Conservation (phyloP, 2,329 filamentous ascomycete genomes). For the Ramularia collo-cygni region DNA sequence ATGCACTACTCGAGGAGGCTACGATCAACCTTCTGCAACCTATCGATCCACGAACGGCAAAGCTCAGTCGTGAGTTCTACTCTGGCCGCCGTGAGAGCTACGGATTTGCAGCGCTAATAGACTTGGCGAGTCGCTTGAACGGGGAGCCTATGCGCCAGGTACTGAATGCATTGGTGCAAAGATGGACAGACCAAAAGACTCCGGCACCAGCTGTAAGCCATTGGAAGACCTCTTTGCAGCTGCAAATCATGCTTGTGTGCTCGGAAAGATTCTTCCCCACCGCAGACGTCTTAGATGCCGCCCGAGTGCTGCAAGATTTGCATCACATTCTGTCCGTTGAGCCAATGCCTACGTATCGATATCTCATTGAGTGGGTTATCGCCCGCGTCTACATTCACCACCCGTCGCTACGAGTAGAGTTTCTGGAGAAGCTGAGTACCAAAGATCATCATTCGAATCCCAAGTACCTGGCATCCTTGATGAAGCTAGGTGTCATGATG, state of each 20-base stretch:
- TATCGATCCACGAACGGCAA: slow-evolving; percentile 24
- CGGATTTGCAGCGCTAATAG: slow-evolving; percentile 41
- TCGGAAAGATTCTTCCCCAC: slow-evolving; percentile 31
- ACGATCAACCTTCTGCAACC: slow-evolving; percentile 28
- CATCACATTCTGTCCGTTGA: slow-evolving; percentile 39
- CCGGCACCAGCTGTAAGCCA: slow-evolving; percentile 39
- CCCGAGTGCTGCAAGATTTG: slow-evolving; percentile 32
- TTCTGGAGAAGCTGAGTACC: slow-evolving; percentile 33
- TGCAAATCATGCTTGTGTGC: slow-evolving; percentile 41
- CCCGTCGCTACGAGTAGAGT: slow-evolving; percentile 25
- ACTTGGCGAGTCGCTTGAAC: slow-evolving; percentile 36
- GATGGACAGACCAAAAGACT: slow-evolving; percentile 38
- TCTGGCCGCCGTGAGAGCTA: slow-evolving; percentile 38
- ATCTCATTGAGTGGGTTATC: slow-evolving; percentile 44
- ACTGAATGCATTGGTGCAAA: slow-evolving; percentile 33
- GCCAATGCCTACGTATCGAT: slow-evolving; percentile 42
- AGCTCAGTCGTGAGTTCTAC: slow-evolving; percentile 34
- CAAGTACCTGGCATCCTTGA: slow-evolving; percentile 41
- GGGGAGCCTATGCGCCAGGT: slow-evolving; percentile 18
- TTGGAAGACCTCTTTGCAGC: slow-evolving; percentile 44
- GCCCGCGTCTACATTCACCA: slow-evolving; percentile 36
- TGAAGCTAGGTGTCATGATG: slow-evolving; percentile 41
- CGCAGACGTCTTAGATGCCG: slow-evolving; percentile 17
- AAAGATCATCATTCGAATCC: slow-evolving; percentile 42
- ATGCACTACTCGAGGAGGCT: slow-evolving; percentile 41